Percentiles rank a stretch among this genome's conserved stretches.
These are phyloP conservation scores for Suillus cothurnatus DNA, from an alignment of 768 basidiomycete species.

Conservation along the genomic window DNA sequence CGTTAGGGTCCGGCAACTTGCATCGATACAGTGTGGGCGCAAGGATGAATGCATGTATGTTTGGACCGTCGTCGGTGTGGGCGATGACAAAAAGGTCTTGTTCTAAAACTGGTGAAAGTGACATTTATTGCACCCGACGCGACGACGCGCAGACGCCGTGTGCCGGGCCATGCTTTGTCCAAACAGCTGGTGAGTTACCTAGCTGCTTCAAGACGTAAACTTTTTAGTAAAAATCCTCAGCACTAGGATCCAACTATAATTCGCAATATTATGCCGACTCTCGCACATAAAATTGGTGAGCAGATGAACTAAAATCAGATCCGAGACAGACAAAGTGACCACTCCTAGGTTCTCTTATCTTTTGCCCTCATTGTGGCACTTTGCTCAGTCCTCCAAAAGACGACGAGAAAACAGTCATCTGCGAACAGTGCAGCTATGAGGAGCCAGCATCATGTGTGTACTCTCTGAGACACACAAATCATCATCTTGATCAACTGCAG, in stretches of 20 bases:
- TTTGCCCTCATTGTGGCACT: constrained; percentile 93
- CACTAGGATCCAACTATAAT: neutral
- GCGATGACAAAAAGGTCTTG: constrained; percentile 20
- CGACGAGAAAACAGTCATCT: constrained; percentile 71
- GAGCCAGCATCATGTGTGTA: constrained; percentile 89
- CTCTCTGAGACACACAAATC: neutral
- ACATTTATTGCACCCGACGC: constrained; percentile 4
- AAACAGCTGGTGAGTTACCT: neutral
- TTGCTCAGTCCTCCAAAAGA: constrained; percentile 81
- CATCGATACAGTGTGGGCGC: constrained; percentile 15
- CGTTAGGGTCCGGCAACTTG: neutral
- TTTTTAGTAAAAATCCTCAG: neutral
- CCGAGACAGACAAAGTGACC: neutral
- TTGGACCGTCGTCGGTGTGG: neutral
- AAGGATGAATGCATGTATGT: neutral
- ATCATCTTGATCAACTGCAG: constrained; percentile 41
- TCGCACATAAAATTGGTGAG: constrained; percentile 54
- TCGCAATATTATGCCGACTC: constrained; percentile 23
- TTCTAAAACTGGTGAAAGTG: constrained; percentile 16
- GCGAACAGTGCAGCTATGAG: constrained; percentile 85
- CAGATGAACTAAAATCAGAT: constrained; percentile 2
- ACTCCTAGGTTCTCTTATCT: constrained; percentile 79
- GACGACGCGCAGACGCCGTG: neutral
- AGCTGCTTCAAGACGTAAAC: neutral
- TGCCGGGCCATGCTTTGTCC: neutral